Evolutionary conservation across 2,329 filamentous ascomycete genomes (phyloP), one percentile per base, ranked within the genome.

Genomic region (Bipolaris zeicola): DNA sequence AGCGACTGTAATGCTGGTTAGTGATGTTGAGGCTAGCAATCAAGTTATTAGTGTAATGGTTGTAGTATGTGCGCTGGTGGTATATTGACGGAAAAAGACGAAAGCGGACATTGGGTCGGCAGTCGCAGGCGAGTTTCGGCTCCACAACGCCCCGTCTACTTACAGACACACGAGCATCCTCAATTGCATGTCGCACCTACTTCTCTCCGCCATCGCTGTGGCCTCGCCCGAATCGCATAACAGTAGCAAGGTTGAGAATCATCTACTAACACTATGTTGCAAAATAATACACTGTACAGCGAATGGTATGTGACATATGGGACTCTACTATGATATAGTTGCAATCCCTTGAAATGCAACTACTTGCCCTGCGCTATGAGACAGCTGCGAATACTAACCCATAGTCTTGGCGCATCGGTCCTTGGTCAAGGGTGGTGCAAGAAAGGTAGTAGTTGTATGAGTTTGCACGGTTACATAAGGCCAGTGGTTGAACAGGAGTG

Each of bases 101-200:
- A 48, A 48, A 48, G 8, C 37, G 45, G 34, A 26, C 34, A 41
- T 51, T 37, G 56, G 53, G 58, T 44, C 53, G 61, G 55, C 45
- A 62, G 28, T 45, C 52, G 45, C 59, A 52, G 44, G 58, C 58
- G 55, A 60, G 41, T 44, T 53, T 59, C 60, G 58, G 62, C 52
- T 63, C 49, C 45, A 55, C 52, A 31, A 58, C 5, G 36, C 4
- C 10, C 10, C 39, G 39, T 20, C 45, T 34, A 44, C 24, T 24
- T 33, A 42, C 51, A 24, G 18, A 26, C 20, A 34, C 20, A 24
- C n/a, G 14, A 37, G 11, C 22, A 26, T 38, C 22, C 31, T 16
- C 28, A 24, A 22, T 38, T 28, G 22, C 34, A 8, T 34, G 24
- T 6, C 24, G 14, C 45, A 13, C 43, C 31, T 36, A 34, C 43